Percentiles rank a stretch among this genome's conserved stretches.
phyloP scores from a whole-genome alignment of 164 flowering plant genomes.

The Cinnamomum chago region DNA sequence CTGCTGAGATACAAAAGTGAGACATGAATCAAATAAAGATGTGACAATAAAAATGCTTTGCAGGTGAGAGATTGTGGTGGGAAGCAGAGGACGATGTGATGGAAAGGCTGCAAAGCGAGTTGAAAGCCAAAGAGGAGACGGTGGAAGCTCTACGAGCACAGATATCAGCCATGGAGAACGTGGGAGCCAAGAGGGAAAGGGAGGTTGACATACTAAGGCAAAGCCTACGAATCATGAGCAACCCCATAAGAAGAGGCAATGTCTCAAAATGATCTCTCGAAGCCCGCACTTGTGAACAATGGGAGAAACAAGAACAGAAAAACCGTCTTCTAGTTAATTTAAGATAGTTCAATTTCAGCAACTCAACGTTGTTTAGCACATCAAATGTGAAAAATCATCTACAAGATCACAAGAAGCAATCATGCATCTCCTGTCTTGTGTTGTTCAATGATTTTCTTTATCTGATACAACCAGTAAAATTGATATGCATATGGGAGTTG shows the following conservation, averaged over 20 bases:
- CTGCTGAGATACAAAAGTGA: too few relatives aligned
- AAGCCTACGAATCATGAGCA: slow-evolving; percentile 59
- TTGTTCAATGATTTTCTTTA: neutral
- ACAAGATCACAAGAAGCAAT: neutral
- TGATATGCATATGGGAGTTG: neutral
- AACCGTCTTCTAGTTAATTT: neutral
- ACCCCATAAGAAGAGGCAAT: slow-evolving; percentile 21
- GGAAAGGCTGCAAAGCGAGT: slow-evolving; percentile 37
- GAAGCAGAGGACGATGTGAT: slow-evolving; percentile 35
- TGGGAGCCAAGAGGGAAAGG: slow-evolving; percentile 38
- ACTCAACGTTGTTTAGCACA: neutral
- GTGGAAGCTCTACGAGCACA: slow-evolving; percentile 32
- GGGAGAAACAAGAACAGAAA: neutral
- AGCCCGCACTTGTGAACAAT: slow-evolving; percentile 13
- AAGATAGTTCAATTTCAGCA: neutral
- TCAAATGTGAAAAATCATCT: neutral
- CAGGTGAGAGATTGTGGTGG: slow-evolving; percentile 38
- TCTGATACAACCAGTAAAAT: neutral
- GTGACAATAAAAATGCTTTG: slow-evolving; percentile 2
- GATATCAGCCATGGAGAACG: slow-evolving; percentile 37
- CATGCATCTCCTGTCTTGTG: neutral
- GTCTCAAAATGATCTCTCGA: slow-evolving; percentile 4
- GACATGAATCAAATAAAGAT: neutral
- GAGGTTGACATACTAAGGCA: slow-evolving; percentile 71
- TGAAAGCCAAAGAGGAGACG: slow-evolving; percentile 49